These are phyloP conservation scores for Physcomitrium patens DNA, from an alignment of 225 moss, liverwort and hornwort genomes.

Conservation along the genomic window DNA sequence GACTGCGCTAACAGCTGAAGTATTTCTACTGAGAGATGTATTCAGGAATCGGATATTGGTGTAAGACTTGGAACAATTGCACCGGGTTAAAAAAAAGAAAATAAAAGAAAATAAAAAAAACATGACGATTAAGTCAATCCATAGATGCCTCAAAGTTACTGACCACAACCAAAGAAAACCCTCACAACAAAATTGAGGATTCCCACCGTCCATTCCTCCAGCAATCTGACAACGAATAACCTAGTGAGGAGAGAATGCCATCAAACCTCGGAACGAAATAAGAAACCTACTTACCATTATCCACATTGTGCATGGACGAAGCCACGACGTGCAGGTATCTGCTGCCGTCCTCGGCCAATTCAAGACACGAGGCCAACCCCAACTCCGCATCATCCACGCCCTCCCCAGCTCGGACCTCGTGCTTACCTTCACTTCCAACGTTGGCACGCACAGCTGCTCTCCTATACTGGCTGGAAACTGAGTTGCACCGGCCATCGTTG, in stretches of 20 bases:
- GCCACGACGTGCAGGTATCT: constrained; percentile 55
- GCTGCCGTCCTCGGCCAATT: constrained; percentile 48
- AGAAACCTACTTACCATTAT: constrained; percentile 44
- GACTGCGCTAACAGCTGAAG: background rate
- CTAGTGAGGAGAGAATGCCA: background rate
- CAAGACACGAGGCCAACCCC: constrained; percentile 41
- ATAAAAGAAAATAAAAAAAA: too few relatives aligned
- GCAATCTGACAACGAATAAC: background rate
- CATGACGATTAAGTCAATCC: constrained; percentile 7
- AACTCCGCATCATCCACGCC: constrained; percentile 3
- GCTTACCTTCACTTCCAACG: constrained; percentile 17
- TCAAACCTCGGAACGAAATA: background rate
- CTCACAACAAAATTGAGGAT: background rate
- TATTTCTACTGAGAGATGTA: too few relatives aligned
- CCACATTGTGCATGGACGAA: constrained; percentile 61
- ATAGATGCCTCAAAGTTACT: background rate
- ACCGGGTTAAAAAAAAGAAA: background rate
- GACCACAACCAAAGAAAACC: background rate
- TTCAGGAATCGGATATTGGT: too few relatives aligned
- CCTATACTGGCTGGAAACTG: background rate
- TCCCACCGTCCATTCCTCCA: background rate
- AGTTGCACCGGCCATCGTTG: background rate
- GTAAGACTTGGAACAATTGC: too few relatives aligned
- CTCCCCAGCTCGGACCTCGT: background rate
- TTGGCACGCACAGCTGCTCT: background rate